Conservation (phyloP, 176 grass and related monocot genomes). For the Bothriochloa decipiens region DNA sequence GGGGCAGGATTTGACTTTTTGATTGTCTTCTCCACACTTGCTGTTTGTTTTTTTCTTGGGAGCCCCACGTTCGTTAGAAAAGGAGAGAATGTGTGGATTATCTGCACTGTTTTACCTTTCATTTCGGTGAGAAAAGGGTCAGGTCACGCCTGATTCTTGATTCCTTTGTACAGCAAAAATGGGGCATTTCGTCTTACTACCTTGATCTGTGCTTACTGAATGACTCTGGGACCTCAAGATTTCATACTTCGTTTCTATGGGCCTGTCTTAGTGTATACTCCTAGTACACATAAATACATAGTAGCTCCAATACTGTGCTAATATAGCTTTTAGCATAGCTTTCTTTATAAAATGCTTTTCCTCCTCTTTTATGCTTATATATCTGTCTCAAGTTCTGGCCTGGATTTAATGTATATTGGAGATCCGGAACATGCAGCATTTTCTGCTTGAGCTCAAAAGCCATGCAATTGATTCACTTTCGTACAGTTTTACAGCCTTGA, state of each 20-base stretch:
- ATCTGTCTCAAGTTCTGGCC: not conserved
- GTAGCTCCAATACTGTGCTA: not conserved
- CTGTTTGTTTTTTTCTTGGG: constrained; percentile 33
- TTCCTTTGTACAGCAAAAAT: constrained; percentile 24
- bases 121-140: constrained; percentile 15
- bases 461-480: not conserved
- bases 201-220: constrained; percentile 18
- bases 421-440: not conserved
- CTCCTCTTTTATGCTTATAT: not conserved
- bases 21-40: constrained; percentile 35
- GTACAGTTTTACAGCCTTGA: not conserved
- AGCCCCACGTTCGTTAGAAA: constrained; percentile 38
- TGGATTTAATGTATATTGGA: constrained; percentile 8
- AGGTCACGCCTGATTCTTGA: constrained; percentile 34
- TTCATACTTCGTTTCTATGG: constrained; percentile 10
- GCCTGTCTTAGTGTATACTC: not conserved
- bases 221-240: not conserved
- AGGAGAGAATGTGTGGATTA: constrained; percentile 39
- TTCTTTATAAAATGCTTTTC: not conserved
- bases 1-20: constrained; percentile 47
- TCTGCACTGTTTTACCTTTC: constrained; percentile 49
- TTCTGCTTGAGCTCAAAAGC: constrained; percentile 6
- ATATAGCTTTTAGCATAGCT: not conserved
- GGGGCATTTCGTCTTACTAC: not conserved
- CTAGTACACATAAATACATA: not conserved